Conservation (phyloP, 164 flowering plant genomes). For the Platanus orientalis region DNA sequence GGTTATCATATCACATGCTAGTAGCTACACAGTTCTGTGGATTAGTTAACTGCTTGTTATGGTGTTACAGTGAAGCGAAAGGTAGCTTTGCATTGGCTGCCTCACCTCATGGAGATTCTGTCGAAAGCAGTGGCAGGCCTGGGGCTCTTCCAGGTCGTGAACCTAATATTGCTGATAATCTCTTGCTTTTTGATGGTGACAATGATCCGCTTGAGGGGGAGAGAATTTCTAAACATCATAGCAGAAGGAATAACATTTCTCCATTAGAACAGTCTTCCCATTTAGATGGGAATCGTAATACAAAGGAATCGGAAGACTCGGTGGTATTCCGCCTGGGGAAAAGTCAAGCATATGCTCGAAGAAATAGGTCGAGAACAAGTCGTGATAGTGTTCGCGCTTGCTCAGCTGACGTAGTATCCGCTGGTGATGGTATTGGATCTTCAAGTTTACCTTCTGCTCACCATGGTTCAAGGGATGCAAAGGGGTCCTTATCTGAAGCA, state of each 20-base stretch:
- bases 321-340: conserved; percentile 46
- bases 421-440: conserved; percentile 46
- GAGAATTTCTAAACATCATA: conserved; percentile 35
- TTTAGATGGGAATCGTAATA: conserved; percentile 46
- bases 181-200: conserved; percentile 74
- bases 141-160: conserved; percentile 57
- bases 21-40: background rate
- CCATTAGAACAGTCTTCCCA: conserved; percentile 62
- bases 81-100: conserved; percentile 80
- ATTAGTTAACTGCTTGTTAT: conserved; percentile 9
- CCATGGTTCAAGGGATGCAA: conserved; percentile 46
- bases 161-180: conserved; percentile 85
- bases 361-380: conserved; percentile 68
- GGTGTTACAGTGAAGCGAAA: conserved; percentile 75
- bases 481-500: conserved; percentile 36
- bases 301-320: conserved; percentile 73
- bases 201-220: conserved; percentile 48
- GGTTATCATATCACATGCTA: background rate
- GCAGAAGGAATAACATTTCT: conserved; percentile 35
- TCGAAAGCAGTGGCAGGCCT: conserved; percentile 80
- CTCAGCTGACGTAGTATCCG: conserved; percentile 41
- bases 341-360: conserved; percentile 68
- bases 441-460: conserved; percentile 38
- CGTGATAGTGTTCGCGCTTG: conserved; percentile 58
- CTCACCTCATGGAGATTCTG: conserved; percentile 93